Evolutionary conservation across 73 alveolate genomes (phyloP).

Genomic region (Stentor coeruleus): DNA sequence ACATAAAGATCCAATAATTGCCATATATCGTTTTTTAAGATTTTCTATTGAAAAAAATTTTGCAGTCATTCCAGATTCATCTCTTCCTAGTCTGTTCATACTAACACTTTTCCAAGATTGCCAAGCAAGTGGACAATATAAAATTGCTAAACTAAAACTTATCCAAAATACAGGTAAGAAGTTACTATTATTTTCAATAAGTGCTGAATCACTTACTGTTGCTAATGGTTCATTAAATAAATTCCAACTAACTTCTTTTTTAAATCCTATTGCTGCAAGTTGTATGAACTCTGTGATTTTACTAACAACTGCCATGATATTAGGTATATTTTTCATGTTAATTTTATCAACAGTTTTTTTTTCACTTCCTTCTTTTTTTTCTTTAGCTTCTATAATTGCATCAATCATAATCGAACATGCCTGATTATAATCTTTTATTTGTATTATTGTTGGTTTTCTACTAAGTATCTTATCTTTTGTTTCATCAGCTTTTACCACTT

Average conservation of each 20-base stretch:
- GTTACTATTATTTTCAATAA: neutral
- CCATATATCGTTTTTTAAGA: neutral
- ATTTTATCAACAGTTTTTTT: too few relatives aligned
- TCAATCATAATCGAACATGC: too few relatives aligned
- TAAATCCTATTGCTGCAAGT: conserved; percentile 2
- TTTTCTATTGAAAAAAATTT: neutral
- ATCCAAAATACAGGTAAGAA: neutral
- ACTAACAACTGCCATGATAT: neutral
- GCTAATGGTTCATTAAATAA: neutral
- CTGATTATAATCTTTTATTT: too few relatives aligned
- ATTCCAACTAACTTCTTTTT: neutral
- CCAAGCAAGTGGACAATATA: neutral
- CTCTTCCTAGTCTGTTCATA: neutral
- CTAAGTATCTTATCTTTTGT: neutral
- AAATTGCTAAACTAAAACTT: neutral
- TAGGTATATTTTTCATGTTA: neutral
- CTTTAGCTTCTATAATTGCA: too few relatives aligned
- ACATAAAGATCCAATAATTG: neutral
- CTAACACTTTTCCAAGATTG: neutral
- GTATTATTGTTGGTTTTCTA: neutral
- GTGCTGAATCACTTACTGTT: neutral
- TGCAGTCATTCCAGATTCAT: neutral
- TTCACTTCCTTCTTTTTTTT: too few relatives aligned
- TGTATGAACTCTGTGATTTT: neutral
- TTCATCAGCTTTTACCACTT: neutral